A percentile compares a stretch with the other conserved stretches of the same genome.
Conservation (phyloP, 2,329 filamentous ascomycete species). For the Pezicula carpinea region DNA sequence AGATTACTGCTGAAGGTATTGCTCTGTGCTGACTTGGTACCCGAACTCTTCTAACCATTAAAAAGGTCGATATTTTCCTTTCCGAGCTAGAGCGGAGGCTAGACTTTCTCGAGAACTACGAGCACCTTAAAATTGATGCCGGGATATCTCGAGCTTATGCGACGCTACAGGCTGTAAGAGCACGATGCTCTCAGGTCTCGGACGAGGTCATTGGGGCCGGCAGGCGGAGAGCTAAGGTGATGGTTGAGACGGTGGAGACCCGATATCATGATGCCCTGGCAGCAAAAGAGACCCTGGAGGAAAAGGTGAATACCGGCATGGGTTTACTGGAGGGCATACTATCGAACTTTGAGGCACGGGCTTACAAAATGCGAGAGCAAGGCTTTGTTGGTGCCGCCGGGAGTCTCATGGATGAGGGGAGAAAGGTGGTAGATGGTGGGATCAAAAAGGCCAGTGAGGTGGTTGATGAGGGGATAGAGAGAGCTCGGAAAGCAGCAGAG, state of each 20-base stretch:
- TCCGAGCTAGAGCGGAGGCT: slow-evolving; percentile 81
- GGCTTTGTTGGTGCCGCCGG: slow-evolving; percentile 70
- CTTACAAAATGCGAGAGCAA: slow-evolving; percentile 73
- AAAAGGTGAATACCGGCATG: slow-evolving; percentile 86
- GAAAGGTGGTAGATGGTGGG: slow-evolving; percentile 75
- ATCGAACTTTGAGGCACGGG: slow-evolving; percentile 76
- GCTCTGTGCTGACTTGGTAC: background rate
- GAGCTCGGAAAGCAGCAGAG: slow-evolving; percentile 76
- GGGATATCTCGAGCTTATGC: slow-evolving; percentile 81
- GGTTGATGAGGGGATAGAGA: slow-evolving; percentile 75
- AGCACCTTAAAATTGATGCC: slow-evolving; percentile 76
- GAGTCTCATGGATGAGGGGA: slow-evolving; percentile 71
- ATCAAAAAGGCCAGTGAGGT: slow-evolving; percentile 70
- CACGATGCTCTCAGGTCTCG: slow-evolving; percentile 83
- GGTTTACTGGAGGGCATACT: slow-evolving; percentile 82
- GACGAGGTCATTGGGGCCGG: slow-evolving; percentile 87
- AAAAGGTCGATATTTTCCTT: slow-evolving; percentile 72
- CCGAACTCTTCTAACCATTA: background rate
- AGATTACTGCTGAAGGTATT: slow-evolving; percentile 52
- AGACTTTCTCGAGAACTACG: slow-evolving; percentile 83
- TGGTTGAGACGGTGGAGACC: slow-evolving; percentile 87
- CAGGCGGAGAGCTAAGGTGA: slow-evolving; percentile 74
- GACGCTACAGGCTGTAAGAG: slow-evolving; percentile 80
- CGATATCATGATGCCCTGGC: slow-evolving; percentile 83
- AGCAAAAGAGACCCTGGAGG: slow-evolving; percentile 80